Evolutionary conservation across 768 basidiomycete species (phyloP), one percentile per base, ranked within the genome.

Genomic region (Hericium erinaceus): DNA sequence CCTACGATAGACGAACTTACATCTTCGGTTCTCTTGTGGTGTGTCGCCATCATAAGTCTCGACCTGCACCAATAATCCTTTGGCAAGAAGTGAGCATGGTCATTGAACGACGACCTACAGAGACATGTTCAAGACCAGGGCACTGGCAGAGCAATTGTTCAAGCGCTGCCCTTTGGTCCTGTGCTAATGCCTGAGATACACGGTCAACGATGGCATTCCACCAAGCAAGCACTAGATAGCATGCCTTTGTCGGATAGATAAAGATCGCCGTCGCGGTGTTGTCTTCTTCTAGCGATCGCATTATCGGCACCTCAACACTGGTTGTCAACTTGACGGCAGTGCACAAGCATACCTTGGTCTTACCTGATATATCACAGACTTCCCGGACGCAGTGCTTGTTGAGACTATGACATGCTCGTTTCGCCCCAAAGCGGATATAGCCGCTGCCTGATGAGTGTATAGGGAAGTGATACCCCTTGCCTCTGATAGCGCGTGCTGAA

Each of bases 41-140:
- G 93, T 95, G 65, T 95, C 92, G 0, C 92, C 92, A 61, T 95
- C 92, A 65, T 92, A 95, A 0, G 87, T 94, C 2, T 82, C 82
- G 12, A 91, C 77, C 80, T 82, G 54, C 39, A 24, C 39, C 16
- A 37, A 1, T 18, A 56, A 33, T 55, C 44, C 39, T 53, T 54
- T 49, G 2, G 46, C 33, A 33, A 44, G 40, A 4, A 12, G 4
- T 26, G 20, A 41, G 48, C 15, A 12, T 4, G 39, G n/a, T 8
- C 2, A 37, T 37, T 56, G 38, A n/a, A 37, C 13, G n/a, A 28
- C 26, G 48, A 54, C 61, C 9, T 39, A 84, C 85, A 67, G 76
- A 75, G 40, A 87, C 67, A 52, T 84, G 74, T 57, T 80, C 80
- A n/a, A 93, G 74, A 9, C 82, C 80, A 0, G 81, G 75, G 67